Evolutionary conservation across 2,329 filamentous ascomycete species (phyloP).

Genomic region (Macrophomina tecta): DNA sequence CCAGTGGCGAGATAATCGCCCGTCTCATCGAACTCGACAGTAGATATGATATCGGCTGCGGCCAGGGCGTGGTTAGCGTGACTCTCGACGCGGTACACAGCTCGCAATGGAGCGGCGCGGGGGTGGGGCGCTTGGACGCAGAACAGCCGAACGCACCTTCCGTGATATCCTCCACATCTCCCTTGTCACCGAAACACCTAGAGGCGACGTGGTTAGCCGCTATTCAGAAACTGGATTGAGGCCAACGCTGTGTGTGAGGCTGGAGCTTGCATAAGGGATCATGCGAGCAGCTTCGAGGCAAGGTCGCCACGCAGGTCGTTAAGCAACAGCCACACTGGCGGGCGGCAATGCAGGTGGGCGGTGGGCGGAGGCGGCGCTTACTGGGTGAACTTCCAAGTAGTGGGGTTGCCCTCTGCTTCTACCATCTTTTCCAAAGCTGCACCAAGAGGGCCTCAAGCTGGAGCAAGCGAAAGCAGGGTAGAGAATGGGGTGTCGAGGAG

Average conservation of each 20-base stretch:
- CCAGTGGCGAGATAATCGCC: slow-evolving; percentile 90
- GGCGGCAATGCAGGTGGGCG: neutral
- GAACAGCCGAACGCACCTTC: slow-evolving; percentile 63
- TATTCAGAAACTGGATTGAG: neutral
- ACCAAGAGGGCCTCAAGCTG: slow-evolving; percentile 28
- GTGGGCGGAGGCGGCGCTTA: slow-evolving; percentile 59
- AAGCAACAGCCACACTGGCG: neutral
- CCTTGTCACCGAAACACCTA: slow-evolving; percentile 99
- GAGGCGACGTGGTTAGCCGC: slow-evolving; percentile 12
- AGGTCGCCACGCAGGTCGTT: neutral
- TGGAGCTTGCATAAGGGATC: slow-evolving; percentile 7
- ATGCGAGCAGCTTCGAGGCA: neutral
- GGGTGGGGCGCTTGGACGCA: slow-evolving; percentile 26
- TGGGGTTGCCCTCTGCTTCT: slow-evolving; percentile 90
- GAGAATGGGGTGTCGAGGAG: slow-evolving; percentile 6
- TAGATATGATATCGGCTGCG: slow-evolving; percentile 86
- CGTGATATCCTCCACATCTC: slow-evolving; percentile 98
- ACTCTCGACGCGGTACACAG: neutral
- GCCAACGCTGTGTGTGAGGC: neutral
- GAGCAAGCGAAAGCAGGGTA: slow-evolving; percentile 14
- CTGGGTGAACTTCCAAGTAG: slow-evolving; percentile 99
- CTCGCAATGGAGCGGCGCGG: slow-evolving; percentile 23
- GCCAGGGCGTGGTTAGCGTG: slow-evolving; percentile 55
- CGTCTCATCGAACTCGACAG: slow-evolving; percentile 88
- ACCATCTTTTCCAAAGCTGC: slow-evolving; percentile 72